Base-by-base conservation (phyloP, 768 basidiomycete genomes). In the Suillus spraguei region DNA sequence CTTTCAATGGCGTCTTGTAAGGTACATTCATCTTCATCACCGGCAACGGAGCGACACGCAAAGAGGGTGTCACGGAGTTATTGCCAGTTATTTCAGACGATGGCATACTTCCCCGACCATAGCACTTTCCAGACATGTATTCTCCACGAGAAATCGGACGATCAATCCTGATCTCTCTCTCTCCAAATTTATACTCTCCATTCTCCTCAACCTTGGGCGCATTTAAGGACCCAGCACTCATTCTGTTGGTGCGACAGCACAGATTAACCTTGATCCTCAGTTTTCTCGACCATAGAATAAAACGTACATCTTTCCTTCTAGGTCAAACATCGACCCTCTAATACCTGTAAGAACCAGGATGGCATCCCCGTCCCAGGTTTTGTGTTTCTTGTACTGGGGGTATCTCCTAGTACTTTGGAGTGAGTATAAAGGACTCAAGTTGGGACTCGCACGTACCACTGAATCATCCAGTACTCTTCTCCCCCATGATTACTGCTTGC, bases 291-390 rank as follows among this genome's bases (percentile, higher is more conserved):
- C 39, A 66, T 61, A 36, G 28, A 41, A 28, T 38, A n/a, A 60
- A 55, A 66, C 85, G 64, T 74, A 91, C 91, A 80, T 71, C 79
- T 84, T 86, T 28, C 89, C 89, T 60, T 92, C 88, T 9, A 78
- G 71, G 67, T 89, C 86, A 63, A 85, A 85, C 33, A 92, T 74
- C 4, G 77, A 82, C 55, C 82, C 83, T 68, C 78, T 83, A 9
- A 67, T 72, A 52, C 73, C 76, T 63, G 69, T 81, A 20, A 86
- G 78, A 11, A 85, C 84, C 5, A 92, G 79, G n/a, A 90, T 81
- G 42, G 82, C 88, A 69, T 89, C 92, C 42, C 91, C 93, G 60
- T 95, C 93, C 94, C 94, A 96, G 0, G 90, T 94, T 73, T 94
- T 94, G 70, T 95, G 88, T 75, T 95, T 95, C 78, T 86, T 91